A percentile compares a stretch with the other conserved stretches of the same genome.
Evolutionary conservation across 2,329 filamentous ascomycete species (phyloP).

Genomic region (Bipolaris victoriae): DNA sequence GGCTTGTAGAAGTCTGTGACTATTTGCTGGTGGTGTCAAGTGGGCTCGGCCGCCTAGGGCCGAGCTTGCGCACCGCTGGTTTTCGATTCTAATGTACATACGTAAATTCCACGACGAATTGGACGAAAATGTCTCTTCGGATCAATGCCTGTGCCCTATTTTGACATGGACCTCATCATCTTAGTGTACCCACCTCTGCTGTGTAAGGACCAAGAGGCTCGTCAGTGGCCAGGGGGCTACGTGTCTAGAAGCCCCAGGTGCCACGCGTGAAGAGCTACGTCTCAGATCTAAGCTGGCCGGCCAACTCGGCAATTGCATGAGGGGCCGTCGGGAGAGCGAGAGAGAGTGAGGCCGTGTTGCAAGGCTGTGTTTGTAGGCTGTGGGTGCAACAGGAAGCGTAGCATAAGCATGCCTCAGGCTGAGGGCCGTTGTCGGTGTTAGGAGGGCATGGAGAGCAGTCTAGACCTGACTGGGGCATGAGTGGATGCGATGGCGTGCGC

Average conservation of each 20-base stretch:
- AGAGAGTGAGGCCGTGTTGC: background rate
- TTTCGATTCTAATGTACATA: constrained; percentile 30
- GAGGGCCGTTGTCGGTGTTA: background rate
- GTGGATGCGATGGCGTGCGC: constrained; percentile 2
- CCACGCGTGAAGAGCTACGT: background rate
- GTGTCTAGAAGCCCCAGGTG: constrained; percentile 3
- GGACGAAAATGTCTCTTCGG: constrained; percentile 10
- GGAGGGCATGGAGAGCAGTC: background rate
- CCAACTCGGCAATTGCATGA: background rate
- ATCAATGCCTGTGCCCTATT: constrained; percentile 1
- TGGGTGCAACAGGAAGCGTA: background rate
- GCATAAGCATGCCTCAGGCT: background rate
- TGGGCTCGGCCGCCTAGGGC: constrained; percentile 16
- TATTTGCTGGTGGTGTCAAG: constrained; percentile 13
- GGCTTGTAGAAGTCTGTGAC: constrained; percentile 3
- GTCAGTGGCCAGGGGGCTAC: constrained; percentile 6
- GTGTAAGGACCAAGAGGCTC: background rate
- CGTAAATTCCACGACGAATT: constrained; percentile 9
- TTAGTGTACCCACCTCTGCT: constrained; percentile 9
- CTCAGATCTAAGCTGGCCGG: background rate
- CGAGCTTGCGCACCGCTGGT: constrained; percentile 11
- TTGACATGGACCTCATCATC: background rate
- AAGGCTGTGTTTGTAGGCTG: background rate
- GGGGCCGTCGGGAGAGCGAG: background rate
- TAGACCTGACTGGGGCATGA: constrained; percentile 1